Evolutionary conservation across 768 basidiomycete species (phyloP).

Genomic region (Hirschioporus abietinus): DNA sequence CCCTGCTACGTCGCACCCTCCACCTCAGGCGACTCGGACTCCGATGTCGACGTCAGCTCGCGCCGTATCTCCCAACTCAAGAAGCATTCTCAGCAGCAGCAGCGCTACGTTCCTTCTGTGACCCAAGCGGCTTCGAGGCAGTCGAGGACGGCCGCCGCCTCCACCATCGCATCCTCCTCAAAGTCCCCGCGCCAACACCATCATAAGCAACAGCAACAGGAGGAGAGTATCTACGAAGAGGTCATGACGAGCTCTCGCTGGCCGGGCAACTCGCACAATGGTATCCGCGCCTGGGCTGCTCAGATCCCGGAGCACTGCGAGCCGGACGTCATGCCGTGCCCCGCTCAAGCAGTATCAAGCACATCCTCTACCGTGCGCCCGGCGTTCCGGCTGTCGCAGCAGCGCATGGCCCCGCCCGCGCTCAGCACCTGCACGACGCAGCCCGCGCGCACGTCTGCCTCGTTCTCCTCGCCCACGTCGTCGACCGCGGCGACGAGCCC

Average conservation of each 20-base stretch:
- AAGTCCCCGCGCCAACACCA: background rate
- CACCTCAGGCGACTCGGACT: conserved; percentile 1
- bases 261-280: conserved; percentile 35
- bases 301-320: conserved; percentile 20
- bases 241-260: conserved; percentile 17
- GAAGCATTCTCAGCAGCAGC: background rate
- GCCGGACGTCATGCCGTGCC: conserved; percentile 15
- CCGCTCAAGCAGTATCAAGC: conserved; percentile 14
- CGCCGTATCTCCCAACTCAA: background rate
- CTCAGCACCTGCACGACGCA: conserved; percentile 44
- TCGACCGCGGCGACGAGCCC: conserved; percentile 17
- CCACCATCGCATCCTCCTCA: background rate
- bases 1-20: background rate
- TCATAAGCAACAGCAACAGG: background rate
- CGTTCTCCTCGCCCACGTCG: conserved; percentile 23
- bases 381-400: conserved; percentile 20
- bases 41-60: background rate
- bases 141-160: background rate
- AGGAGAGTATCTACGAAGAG: background rate
- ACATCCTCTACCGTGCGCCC: conserved; percentile 10
- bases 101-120: background rate
- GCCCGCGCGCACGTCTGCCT: conserved; percentile 25
- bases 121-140: background rate
- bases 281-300: conserved; percentile 39
- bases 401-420: conserved; percentile 33